phyloP scores from a whole-genome alignment of 2,329 filamentous ascomycete genomes.

The Pyrenochaeta sp. region DNA sequence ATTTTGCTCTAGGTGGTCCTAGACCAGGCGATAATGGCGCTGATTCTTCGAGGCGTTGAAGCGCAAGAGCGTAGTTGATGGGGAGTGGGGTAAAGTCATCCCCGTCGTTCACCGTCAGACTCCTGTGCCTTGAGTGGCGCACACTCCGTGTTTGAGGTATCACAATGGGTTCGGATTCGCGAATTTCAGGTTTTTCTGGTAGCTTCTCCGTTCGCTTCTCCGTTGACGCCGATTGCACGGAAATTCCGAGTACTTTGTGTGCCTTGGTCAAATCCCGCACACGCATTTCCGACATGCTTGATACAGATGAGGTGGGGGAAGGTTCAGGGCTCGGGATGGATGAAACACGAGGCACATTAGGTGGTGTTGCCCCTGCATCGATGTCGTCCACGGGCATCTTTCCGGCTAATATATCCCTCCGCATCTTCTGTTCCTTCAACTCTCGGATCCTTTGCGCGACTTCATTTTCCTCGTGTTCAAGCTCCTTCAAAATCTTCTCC shows the following conservation, averaged over 20 bases:
- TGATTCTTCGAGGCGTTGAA: conserved; percentile 41
- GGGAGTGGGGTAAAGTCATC: conserved; percentile 47
- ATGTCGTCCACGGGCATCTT: conserved; percentile 35
- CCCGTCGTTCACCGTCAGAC: conserved; percentile 45
- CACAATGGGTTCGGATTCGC: conserved; percentile 16
- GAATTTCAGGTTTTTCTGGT: conserved; percentile 4
- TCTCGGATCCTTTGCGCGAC: conserved; percentile 67
- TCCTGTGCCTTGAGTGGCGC: conserved; percentile 40
- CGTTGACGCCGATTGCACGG: conserved; percentile 25
- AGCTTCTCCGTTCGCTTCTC: conserved; percentile 21
- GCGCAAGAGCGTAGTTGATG: conserved; percentile 52
- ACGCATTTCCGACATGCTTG: conserved; percentile 42
- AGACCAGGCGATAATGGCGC: conserved; percentile 21
- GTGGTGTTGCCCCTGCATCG: conserved; percentile 54
- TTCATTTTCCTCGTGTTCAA: conserved; percentile 59
- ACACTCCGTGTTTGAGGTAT: conserved; percentile 24
- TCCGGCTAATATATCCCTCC: conserved; percentile 56
- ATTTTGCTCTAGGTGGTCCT: conserved; percentile 16
- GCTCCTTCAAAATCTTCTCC: conserved; percentile 42
- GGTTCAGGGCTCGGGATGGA: conserved; percentile 34
- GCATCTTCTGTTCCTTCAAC: conserved; percentile 65
- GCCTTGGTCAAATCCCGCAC: conserved; percentile 49
- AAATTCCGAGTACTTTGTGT: conserved; percentile 53
- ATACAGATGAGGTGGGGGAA: conserved; percentile 45
- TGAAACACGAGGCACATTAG: conserved; percentile 45